Evolutionary conservation across 1,139 yeast genomes (phyloP), one percentile per base, ranked within the genome.

Genomic region (Blastobotrys malaysiensis): DNA sequence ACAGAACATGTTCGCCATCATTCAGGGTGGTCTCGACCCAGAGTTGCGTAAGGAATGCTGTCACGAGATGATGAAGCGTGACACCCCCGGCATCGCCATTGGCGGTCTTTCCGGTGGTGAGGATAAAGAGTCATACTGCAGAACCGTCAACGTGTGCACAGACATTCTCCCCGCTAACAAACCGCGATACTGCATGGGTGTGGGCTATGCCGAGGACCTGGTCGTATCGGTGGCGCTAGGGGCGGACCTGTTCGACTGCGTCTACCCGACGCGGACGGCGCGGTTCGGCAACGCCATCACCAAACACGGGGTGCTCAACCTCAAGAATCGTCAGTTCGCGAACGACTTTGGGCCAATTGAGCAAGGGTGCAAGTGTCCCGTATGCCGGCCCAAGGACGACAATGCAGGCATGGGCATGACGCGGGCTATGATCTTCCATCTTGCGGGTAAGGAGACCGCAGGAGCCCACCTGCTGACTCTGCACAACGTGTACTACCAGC

Each of bases 41-140:
- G 69, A 69, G n/a, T 63, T 74, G 52, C 67, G 78, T 16, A 62
- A 63, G 27, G 60, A 60, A 47, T 74, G 78, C 63, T 75, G 78
- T 56, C 60, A 59, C 2, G 78, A 75, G 55, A 74, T 74, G 78
- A 63, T 65, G 46, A 68, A 70, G 52, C 65, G 78, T 9, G 74
- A 75, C 57, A 74, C 78, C 1, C 78, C 78, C 0, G 78, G 78
- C 9, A 74, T 75, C 51, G 78, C 78, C 24, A 74, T 74, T 52
- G 78, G 78, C 22, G 78, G 78, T 1, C 65, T 74, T 9, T 71
- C 76, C 18, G 78, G 78, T 1, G 78, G 78, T 19, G 78, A 74
- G 53, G 77, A 72, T 57, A 74, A 74, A 59, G 68, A 61, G 20
- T 61, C 69, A 20, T 75, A 70, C 60, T 74, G 78, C 60, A 57